Base-by-base conservation (phyloP, 805 yeast species). In the Myxozyma melibiosi region DNA sequence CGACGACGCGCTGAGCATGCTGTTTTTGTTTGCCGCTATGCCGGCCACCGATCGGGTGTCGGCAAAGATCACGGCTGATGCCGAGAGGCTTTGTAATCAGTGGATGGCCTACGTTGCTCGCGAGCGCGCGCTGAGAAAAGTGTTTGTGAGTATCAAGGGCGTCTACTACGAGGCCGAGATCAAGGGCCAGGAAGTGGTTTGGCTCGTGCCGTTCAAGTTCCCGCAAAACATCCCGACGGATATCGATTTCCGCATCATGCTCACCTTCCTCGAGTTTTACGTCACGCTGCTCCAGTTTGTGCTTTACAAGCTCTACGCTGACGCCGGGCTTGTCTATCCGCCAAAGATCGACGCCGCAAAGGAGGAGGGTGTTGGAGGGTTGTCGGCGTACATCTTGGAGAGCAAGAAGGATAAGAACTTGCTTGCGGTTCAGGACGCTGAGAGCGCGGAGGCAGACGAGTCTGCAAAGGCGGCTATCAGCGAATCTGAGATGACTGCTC, bases 181-280 rank as follows among this genome's bases (percentile, higher is more conserved):
- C 45, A 84, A 81, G 72, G 99, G 99, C 65, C 96, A 90, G 73
- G 96, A 89, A 65, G 80, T 94, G 44, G 82, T 92, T 74, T 94
- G 99, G 99, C 82, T 94, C 58, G 96, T 90, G 45, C 99, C 99
- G 24, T 94, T 86, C 81, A 94, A 90, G 74, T 94, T 91, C 78
- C 97, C 99, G 18, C 96, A 92, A 73, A 88, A 88, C 73, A 86
- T 94, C 65, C 98, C 99, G 45, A 75, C 86, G 43, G 98, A 94
- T 73, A 84, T 94, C 58, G 99, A 94, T 75, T 92, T 94, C 78
- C 82, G 94, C 74, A 90, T 94, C 77, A 94, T 94, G 99, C 79
- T 90, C 69, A 92, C 98, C 1, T 94, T 94, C 75, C 80, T 94
- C 70, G 99, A 94, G 75, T 91, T 94, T 74, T 94, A 94, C 76